Evolutionary conservation across 768 basidiomycete species (phyloP).

Genomic region (Phallus indusiatus): DNA sequence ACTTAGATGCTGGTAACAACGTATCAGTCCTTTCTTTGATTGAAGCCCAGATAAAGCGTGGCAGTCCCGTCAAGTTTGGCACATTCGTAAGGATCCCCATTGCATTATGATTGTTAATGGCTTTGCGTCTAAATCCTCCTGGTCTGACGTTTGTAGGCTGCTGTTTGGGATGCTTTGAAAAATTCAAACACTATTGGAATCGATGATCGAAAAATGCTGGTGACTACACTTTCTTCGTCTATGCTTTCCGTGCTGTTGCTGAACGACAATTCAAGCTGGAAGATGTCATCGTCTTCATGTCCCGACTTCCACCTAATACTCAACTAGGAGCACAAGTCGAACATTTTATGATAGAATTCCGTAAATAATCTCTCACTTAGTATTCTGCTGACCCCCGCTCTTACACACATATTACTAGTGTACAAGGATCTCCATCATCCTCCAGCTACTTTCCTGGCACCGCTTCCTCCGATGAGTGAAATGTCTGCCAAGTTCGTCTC

Average conservation of each 20-base stretch:
- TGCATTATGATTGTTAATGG: background rate
- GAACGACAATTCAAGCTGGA: constrained; percentile 43
- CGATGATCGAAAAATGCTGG: constrained; percentile 56
- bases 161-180: constrained; percentile 31
- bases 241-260: constrained; percentile 5
- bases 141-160: too few relatives aligned
- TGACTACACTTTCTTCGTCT: constrained; percentile 20
- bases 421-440: constrained; percentile 79
- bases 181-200: constrained; percentile 33
- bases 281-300: constrained; percentile 49
- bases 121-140: background rate
- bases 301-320: constrained; percentile 32
- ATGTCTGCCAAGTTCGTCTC: background rate
- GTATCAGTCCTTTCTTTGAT: background rate
- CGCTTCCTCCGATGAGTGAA: constrained; percentile 35
- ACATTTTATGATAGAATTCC: constrained; percentile 39
- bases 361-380: constrained; percentile 31
- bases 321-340: constrained; percentile 31
- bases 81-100: background rate
- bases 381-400: constrained; percentile 8
- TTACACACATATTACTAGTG: constrained; percentile 30
- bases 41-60: constrained; percentile 3
- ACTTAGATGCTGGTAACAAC: background rate
- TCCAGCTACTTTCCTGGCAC: constrained; percentile 41
- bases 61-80: background rate